Evolutionary conservation across 2,329 filamentous ascomycete genomes (phyloP).

Genomic region (Purpureocillium lavendulum): DNA sequence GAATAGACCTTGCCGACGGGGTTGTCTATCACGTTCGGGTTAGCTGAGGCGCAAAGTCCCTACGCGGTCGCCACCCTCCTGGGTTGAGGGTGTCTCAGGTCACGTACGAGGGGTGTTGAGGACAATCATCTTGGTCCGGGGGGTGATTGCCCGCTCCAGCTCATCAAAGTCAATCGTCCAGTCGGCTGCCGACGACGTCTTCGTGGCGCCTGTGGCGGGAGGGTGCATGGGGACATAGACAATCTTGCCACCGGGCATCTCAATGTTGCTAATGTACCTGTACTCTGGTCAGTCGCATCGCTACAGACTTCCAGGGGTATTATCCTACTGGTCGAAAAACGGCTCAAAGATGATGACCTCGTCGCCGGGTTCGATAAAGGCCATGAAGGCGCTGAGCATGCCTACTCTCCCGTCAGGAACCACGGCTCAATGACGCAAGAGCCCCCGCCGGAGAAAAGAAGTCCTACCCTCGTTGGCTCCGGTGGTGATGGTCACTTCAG

Average conservation of each 20-base stretch:
- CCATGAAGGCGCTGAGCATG: slow-evolving; percentile 98
- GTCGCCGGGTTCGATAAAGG: slow-evolving; percentile 85
- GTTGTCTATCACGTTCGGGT: slow-evolving; percentile 53
- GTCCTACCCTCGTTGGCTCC: slow-evolving; percentile 64
- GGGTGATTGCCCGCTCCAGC: slow-evolving; percentile 72
- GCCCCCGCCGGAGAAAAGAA: no score
- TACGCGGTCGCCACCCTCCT: no score
- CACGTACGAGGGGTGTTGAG: slow-evolving; percentile 60
- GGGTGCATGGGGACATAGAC: slow-evolving; percentile 94
- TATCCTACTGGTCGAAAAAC: slow-evolving; percentile 81
- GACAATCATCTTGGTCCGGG: slow-evolving; percentile 93
- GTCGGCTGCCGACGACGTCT: slow-evolving; percentile 76
- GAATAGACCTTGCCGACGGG: slow-evolving; percentile 95
- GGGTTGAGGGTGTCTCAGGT: no score
- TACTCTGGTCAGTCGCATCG: neutral
- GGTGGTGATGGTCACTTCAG: slow-evolving; percentile 90
- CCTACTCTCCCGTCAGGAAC: slow-evolving; percentile 20
- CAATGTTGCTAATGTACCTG: slow-evolving; percentile 84
- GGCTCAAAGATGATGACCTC: slow-evolving; percentile 98
- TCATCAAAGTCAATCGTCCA: slow-evolving; percentile 83
- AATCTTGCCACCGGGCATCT: slow-evolving; percentile 93
- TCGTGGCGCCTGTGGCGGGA: slow-evolving; percentile 66
- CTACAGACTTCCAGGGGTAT: no score
- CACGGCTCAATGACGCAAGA: no score
- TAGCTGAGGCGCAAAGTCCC: neutral